phyloP scores from a whole-genome alignment of 805 yeast genomes.

The Zygotorulaspora chibaensis region DNA sequence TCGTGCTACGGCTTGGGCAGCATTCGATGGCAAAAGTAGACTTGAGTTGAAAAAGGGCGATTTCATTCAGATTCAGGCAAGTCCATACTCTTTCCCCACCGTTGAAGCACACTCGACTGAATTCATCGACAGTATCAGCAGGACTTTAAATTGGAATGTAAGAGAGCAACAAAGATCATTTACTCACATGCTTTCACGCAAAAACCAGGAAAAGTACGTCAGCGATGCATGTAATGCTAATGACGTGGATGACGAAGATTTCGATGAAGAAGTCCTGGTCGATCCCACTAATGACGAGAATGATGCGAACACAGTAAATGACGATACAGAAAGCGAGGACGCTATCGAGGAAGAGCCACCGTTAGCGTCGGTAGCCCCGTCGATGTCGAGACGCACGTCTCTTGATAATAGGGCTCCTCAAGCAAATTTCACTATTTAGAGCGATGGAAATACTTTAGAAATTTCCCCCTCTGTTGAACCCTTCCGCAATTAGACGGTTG shows the following conservation, averaged over 20 bases:
- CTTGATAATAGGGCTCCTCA: constrained; percentile 4
- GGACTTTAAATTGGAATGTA: constrained; percentile 90
- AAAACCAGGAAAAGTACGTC: constrained; percentile 47
- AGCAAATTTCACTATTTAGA: constrained; percentile 8
- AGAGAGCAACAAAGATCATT: constrained; percentile 86
- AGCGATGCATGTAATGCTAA: constrained; percentile 18
- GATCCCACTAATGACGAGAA: constrained; percentile 10
- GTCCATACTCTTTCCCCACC: constrained; percentile 92
- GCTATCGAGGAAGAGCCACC: constrained; percentile 6
- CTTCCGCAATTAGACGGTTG: neutral
- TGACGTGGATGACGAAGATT: constrained; percentile 12
- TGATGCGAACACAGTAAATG: constrained; percentile 3
- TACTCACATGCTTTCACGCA: constrained; percentile 53
- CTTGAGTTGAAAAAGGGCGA: constrained; percentile 80
- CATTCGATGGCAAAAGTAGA: constrained; percentile 89
- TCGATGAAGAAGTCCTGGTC: constrained; percentile 16
- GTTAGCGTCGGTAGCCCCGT: constrained; percentile 2
- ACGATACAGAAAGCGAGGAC: constrained; percentile 5
- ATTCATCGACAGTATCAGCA: constrained; percentile 76
- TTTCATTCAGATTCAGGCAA: constrained; percentile 77
- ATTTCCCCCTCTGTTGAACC: neutral
- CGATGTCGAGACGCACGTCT: neutral
- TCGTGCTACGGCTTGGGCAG: constrained; percentile 92
- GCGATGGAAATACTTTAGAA: neutral
- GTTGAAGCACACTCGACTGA: constrained; percentile 71